Evolutionary conservation across 805 yeast species (phyloP).

Genomic region (Naumovozyma castellii): DNA sequence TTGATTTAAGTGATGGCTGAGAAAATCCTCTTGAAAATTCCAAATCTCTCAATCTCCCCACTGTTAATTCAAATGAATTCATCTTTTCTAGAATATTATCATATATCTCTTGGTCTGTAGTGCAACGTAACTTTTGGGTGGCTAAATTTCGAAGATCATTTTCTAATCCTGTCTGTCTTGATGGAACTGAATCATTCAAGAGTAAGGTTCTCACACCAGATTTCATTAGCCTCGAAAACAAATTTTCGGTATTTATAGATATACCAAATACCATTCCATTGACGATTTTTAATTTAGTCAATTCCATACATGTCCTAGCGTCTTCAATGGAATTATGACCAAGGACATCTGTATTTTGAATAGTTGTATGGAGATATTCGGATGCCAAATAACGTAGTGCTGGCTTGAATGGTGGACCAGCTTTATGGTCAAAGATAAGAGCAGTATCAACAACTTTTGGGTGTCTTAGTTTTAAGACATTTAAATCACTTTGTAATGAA

Average conservation of each 20-base stretch:
- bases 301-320: conserved; percentile 67
- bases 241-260: conserved; percentile 33
- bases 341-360: conserved; percentile 41
- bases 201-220: conserved; percentile 23
- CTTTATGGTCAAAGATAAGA: conserved; percentile 61
- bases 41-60: conserved; percentile 50
- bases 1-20: conserved; percentile 15
- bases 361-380: conserved; percentile 43
- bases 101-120: conserved; percentile 52
- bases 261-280: conserved; percentile 63
- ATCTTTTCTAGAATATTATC: conserved; percentile 33
- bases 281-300: conserved; percentile 57
- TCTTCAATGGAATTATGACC: conserved; percentile 90
- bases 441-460: conserved; percentile 75
- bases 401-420: conserved; percentile 77
- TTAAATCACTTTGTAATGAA: conserved; percentile 75
- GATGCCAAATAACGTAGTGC: conserved; percentile 63
- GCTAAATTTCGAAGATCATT: conserved; percentile 5
- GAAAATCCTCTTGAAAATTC: conserved; percentile 36
- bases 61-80: conserved; percentile 37
- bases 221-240: conserved; percentile 33
- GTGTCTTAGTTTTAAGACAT: conserved; percentile 62
- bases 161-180: conserved; percentile 4
- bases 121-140: conserved; percentile 32
- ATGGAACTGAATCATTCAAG: conserved; percentile 31